These are phyloP conservation scores for Rhynchospora breviuscula DNA, from an alignment of 176 grass and related monocot genomes.

Conservation along the genomic window DNA sequence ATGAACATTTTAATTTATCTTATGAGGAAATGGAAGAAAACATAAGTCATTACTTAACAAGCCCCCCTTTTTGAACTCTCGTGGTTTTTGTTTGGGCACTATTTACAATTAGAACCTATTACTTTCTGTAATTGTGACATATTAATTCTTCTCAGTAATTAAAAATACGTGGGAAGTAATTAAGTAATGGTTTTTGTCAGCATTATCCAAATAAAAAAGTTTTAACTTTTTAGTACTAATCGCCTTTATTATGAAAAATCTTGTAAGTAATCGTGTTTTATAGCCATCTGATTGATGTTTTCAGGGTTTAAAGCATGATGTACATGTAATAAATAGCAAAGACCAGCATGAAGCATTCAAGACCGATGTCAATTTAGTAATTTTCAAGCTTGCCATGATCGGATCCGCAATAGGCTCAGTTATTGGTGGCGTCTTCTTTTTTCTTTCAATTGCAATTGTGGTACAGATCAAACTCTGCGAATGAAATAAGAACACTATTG, in stretches of 20 bases:
- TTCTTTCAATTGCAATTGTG: slow-evolving; percentile 24
- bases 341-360: slow-evolving; percentile 23
- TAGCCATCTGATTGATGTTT: background rate
- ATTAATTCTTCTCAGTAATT: background rate
- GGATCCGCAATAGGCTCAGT: slow-evolving; percentile 16
- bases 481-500: background rate
- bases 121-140: background rate
- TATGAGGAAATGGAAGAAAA: background rate
- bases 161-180: background rate
- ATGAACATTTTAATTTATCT: background rate
- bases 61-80: background rate
- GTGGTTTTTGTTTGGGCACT: too few species aligned
- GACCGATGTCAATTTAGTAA: background rate
- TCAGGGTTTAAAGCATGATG: slow-evolving; percentile 29
- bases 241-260: background rate
- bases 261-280: background rate
- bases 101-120: background rate
- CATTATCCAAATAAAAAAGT: background rate
- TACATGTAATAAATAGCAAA: slow-evolving; percentile 20
- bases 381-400: slow-evolving; percentile 17
- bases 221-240: background rate
- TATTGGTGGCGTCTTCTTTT: slow-evolving; percentile 25
- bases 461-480: slow-evolving; percentile 28
- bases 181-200: background rate
- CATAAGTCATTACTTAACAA: background rate